Base-by-base conservation (phyloP, 495 filamentous ascomycete genomes). In the Xylaria sp. region DNA sequence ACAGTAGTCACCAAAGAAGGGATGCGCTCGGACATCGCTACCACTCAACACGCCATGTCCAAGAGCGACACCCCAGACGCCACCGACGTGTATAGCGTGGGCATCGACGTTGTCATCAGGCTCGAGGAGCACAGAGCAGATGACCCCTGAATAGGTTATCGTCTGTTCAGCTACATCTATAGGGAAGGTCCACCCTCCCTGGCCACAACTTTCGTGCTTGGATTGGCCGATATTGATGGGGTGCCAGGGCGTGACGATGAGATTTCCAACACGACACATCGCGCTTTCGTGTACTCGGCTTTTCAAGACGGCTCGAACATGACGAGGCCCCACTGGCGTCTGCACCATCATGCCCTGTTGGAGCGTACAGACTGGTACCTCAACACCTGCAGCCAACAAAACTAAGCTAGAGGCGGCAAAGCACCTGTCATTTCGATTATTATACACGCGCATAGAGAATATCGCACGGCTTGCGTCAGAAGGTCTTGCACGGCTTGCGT, bases 91-190 rank as follows among this genome's bases (percentile, higher is more conserved):
- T 7, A 86, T 71, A 29, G 80, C 82, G 62, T 85, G 82, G 1
- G 81, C 82, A 9, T 81, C 80, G 3, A 64, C 8, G 33, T 84
- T 71, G 29, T 37, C 57, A 63, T 83, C 79, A 21, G 76, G 67
- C 73, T 83, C 73, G 53, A 86, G 67, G 57, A 85, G 68, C 9
- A 85, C 77, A 15, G 82, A 85, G 72, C 82, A 85, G 14, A 85
- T 76, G 5, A 66, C 50, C 14, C 83, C 83, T 2, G 78, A 83
- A 44, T 84, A 81, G 21, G 72, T 19, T 14, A 50, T 76, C 59
- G 43, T 53, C 4, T 43, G 29, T 12, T 68, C 40, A 33, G 75
- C 52, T n/a, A 79, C 43, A 17, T 80, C 53, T 26, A 44, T 74
- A 0, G 84, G 84, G 59, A 84, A 85, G 12, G 59, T 53, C 83